Base-by-base conservation (phyloP, 352 stramenopile species). In the Phytopythium kandeliae region DNA sequence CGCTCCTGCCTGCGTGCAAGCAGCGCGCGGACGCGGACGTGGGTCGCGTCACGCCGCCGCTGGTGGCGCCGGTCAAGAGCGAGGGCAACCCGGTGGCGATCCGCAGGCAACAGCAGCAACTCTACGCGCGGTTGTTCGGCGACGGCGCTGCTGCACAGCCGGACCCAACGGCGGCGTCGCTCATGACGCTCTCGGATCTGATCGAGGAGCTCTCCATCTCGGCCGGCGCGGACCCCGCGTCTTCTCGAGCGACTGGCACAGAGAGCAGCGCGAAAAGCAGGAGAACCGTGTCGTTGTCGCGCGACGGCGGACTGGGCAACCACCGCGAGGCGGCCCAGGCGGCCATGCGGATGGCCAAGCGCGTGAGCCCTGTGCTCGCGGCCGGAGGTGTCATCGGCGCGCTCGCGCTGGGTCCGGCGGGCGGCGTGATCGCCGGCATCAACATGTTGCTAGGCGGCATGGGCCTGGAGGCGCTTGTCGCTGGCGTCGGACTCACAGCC, bases 361-460 rank as follows among this genome's bases (percentile, higher is more conserved):
- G 64, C 12, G 38, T 77, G 10, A 71, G 65, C 2, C 74, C 74
- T 1, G 69, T 88, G 5, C 41, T 88, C n/a, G 74, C 74, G 15
- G 77, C 77, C 7, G 74, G 77, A 17, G 77, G 77, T 1, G 69
- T 88, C 3, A 55, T 86, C 22, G 77, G 74, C 0, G 77, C 71
- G 0, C 60, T 88, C 35, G 77, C 71, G 0, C 58, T 88, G 25
- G 68, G 67, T 0, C 77, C 77, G 31, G 69, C 69, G 0, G 71
- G 60, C 0, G 74, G 71, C 13, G 60, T 83, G 5, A 51, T 88
- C 34, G 74, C 77, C n/a, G 74, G 74, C 21, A 26, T 88, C 4
- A 85, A 85, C 48, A 65, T 86, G 54, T 51, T 86, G 21, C 53
- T 86, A 2, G 62, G 72, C 0, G 74, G 66, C 46, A 69, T 88